Base-by-base conservation (phyloP, 306 rosid species). In the Nissolia schottii region DNA sequence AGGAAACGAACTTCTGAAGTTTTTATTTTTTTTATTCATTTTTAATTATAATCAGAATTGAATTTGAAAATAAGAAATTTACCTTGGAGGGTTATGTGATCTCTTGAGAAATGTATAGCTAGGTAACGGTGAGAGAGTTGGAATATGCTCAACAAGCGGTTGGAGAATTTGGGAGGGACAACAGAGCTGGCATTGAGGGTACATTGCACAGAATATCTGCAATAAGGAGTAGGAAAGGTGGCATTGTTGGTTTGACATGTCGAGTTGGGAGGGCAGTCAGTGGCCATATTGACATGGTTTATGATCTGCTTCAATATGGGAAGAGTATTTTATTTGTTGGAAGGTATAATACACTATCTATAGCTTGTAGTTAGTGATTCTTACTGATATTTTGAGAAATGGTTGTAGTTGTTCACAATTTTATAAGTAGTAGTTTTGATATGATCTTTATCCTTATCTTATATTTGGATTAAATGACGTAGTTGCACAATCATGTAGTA, bases 151-250 rank as follows among this genome's bases (percentile, higher is more conserved):
- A 80, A 75, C 75, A 81, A 60, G 87, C 86, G n/a, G 80, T 88
- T 73, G 91, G 90, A 48, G 87, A 86, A 45, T 88, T 88, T 80
- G 93, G 93, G 37, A 77, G 66, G 53, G 89, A 88, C 77, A 88
- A 88, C 66, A 84, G 94, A 78, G 94, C 91, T 60, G 94, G 94
- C 70, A 88, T 88, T 48, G 91, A 84, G 67, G 94, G 94, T 61
- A 88, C 87, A 34, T 76, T 88, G 85, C 94, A 88, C 58, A 82
- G 94, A 71, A 82, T 88, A 75, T 88, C 94, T 15, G 94, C 94
- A 27, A 83, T 86, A 58, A 82, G 87, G 74, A 86, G 87, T 76
- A 86, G 84, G 75, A 84, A 82, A 49, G 91, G 91, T 67, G 38
- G 57, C 15, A 73, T 88, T 15, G 82, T 88, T 32, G 94, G 94